Evolutionary conservation across 768 basidiomycete species (phyloP).

Genomic region (Tulasnella sp.): DNA sequence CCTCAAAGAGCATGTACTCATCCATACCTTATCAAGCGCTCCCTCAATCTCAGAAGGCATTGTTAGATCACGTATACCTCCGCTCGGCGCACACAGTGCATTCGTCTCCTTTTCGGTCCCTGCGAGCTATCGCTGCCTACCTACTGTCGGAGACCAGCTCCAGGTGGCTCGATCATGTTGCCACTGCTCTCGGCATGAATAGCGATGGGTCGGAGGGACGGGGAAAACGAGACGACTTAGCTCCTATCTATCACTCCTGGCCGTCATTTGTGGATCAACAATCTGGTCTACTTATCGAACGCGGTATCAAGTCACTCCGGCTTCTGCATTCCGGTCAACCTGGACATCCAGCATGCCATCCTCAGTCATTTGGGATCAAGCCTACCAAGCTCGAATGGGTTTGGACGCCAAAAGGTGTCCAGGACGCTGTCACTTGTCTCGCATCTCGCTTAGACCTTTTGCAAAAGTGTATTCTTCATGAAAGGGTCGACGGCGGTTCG

Average conservation of each 20-base stretch:
- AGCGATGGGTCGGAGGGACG: conserved; percentile 38
- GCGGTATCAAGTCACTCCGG: conserved; percentile 69
- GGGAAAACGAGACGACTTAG: conserved; percentile 45
- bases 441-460: not conserved
- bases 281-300: conserved; percentile 58
- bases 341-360: conserved; percentile 55
- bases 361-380: conserved; percentile 42
- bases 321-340: conserved; percentile 67
- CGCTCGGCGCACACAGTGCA: conserved; percentile 60
- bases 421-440: conserved; percentile 50
- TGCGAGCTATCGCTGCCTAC: conserved; percentile 62
- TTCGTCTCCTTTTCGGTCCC: conserved; percentile 52
- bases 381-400: conserved; percentile 52
- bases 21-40: conserved; percentile 47
- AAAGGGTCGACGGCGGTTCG: not conserved
- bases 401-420: conserved; percentile 62
- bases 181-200: conserved; percentile 39
- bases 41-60: conserved; percentile 51
- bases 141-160: conserved; percentile 35
- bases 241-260: conserved; percentile 46
- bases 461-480: not conserved
- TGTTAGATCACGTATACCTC: conserved; percentile 66
- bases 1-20: not conserved
- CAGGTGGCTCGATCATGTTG: conserved; percentile 42
- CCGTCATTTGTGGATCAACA: conserved; percentile 66